Evolutionary conservation across 2,329 filamentous ascomycete genomes (phyloP).

Genomic region (Aureobasidium sp.): DNA sequence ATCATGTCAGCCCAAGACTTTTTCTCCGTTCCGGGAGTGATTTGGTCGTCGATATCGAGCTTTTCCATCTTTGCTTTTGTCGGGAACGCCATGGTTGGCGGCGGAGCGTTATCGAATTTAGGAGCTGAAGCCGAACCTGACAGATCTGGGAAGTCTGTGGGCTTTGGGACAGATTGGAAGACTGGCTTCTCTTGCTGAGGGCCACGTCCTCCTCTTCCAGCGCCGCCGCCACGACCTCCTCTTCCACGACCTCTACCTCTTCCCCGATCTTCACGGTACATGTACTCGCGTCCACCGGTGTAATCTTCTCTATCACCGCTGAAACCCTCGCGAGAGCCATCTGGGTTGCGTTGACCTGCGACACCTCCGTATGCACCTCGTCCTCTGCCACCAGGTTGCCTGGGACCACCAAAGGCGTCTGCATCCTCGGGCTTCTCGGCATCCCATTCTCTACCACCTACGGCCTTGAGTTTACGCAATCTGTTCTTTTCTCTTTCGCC

Average conservation of each 20-base stretch:
- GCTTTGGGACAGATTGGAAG: conserved; percentile 25
- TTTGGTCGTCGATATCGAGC: not conserved
- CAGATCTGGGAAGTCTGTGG: conserved; percentile 39
- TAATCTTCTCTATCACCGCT: conserved; percentile 24
- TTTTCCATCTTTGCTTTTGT: conserved; percentile 4
- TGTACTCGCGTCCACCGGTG: conserved; percentile 26
- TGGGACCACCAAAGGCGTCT: conserved; percentile 25
- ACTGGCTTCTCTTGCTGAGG: conserved; percentile 7
- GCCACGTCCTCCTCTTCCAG: conserved; percentile 17
- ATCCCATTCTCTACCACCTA: conserved; percentile 55
- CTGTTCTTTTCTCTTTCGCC: conserved; percentile 54
- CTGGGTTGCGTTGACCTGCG: conserved; percentile 20
- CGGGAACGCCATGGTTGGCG: conserved; percentile 11
- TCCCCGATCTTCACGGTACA: conserved; percentile 23
- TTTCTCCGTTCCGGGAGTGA: conserved; percentile 2
- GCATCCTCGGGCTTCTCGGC: conserved; percentile 45
- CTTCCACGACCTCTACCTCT: conserved; percentile 17
- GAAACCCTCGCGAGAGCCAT: conserved; percentile 15
- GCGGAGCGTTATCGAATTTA: not conserved
- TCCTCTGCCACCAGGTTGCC: conserved; percentile 33
- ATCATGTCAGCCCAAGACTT: conserved; percentile 17
- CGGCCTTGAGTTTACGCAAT: conserved; percentile 49
- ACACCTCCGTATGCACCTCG: conserved; percentile 47
- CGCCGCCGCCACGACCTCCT: conserved; percentile 26
- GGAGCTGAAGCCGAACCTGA: conserved; percentile 29